Evolutionary conservation across 495 filamentous ascomycete species (phyloP).

Genomic region (Xylona heveae): DNA sequence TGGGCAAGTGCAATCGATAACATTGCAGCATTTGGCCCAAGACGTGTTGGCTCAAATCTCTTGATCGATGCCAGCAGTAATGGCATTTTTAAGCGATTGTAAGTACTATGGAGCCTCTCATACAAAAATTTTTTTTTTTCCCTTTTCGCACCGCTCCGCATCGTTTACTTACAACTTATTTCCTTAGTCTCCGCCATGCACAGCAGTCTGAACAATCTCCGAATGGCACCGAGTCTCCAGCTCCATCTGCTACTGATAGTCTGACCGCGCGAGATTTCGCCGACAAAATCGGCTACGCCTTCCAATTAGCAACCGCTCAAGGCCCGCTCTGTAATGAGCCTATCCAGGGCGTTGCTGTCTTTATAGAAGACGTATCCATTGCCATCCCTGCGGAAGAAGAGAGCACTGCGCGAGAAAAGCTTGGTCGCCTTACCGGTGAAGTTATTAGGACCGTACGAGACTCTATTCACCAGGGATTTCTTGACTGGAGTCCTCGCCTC

Average conservation of each 20-base stretch:
- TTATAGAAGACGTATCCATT: slow-evolving; percentile 61
- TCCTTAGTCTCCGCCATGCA: slow-evolving; percentile 1
- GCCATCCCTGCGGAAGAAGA: slow-evolving; percentile 29
- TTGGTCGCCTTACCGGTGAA: slow-evolving; percentile 77
- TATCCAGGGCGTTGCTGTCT: slow-evolving; percentile 79
- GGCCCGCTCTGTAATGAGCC: slow-evolving; percentile 88
- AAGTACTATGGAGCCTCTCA: slow-evolving; percentile 12
- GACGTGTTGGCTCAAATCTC: slow-evolving; percentile 69
- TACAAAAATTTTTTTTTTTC: background rate
- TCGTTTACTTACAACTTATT: background rate
- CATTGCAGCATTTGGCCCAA: slow-evolving; percentile 76
- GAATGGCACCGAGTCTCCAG: background rate
- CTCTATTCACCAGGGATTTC: slow-evolving; percentile 68
- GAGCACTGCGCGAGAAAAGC: slow-evolving; percentile 32
- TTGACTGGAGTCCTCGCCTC: slow-evolving; percentile 87
- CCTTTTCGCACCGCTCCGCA: background rate
- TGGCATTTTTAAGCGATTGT: slow-evolving; percentile 57
- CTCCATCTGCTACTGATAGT: slow-evolving; percentile 29
- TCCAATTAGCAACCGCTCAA: slow-evolving; percentile 78
- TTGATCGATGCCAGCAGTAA: slow-evolving; percentile 66
- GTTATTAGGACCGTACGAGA: slow-evolving; percentile 72
- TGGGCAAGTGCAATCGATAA: slow-evolving; percentile 63
- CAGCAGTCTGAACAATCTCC: background rate
- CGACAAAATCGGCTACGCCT: slow-evolving; percentile 80
- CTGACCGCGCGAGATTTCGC: slow-evolving; percentile 51